phyloP scores from a whole-genome alignment of 2,329 filamentous ascomycete genomes.

The Calonectria multiphialidica region DNA sequence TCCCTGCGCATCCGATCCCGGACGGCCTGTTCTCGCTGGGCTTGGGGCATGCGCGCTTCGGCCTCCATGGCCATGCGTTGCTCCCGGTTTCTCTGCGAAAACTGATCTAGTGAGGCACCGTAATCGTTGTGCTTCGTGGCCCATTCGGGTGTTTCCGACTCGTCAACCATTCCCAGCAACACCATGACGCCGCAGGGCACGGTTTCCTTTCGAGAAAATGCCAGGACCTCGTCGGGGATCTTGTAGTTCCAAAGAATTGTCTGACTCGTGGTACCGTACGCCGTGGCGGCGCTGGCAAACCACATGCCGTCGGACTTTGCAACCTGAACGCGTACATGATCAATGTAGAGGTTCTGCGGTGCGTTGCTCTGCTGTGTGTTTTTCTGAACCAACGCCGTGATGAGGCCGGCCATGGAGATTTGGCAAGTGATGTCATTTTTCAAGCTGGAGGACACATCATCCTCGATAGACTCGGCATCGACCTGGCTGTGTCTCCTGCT shows the following conservation, averaged over 20 bases:
- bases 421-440: constrained; percentile 58
- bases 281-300: constrained; percentile 69
- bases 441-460: constrained; percentile 43
- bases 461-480: constrained; percentile 52
- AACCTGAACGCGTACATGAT: constrained; percentile 57
- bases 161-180: constrained; percentile 62
- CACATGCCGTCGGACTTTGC: constrained; percentile 59
- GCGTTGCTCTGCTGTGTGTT: constrained; percentile 39
- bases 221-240: constrained; percentile 64
- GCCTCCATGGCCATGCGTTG: constrained; percentile 55
- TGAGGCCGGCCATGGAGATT: constrained; percentile 60
- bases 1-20: constrained; percentile 57
- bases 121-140: constrained; percentile 56
- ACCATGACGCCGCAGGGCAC: constrained; percentile 72
- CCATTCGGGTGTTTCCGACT: constrained; percentile 67
- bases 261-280: constrained; percentile 64
- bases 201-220: constrained; percentile 63
- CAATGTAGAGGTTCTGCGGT: constrained; percentile 57
- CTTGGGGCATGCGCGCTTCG: constrained; percentile 58
- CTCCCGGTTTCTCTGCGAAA: constrained; percentile 54
- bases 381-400: constrained; percentile 58
- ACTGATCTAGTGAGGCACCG: constrained; percentile 45
- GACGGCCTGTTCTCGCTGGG: constrained; percentile 55
- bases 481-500: background rate
- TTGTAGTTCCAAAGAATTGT: constrained; percentile 72